Evolutionary conservation across 129 eudicot genomes (phyloP).

Genomic region (Logfia minima): DNA sequence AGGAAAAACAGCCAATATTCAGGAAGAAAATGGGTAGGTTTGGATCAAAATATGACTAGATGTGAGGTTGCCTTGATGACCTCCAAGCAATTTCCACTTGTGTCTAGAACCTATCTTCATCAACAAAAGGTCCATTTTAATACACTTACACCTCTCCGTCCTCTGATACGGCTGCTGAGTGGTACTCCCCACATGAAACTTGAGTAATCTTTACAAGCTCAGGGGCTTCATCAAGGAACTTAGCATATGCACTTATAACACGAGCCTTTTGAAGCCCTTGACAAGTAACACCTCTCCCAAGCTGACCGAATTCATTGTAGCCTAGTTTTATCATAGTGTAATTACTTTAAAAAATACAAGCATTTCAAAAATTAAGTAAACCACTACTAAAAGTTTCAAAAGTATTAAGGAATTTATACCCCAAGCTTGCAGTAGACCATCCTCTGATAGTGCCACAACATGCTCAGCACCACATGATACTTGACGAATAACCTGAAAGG

Average conservation of each 20-base stretch:
- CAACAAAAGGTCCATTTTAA: constrained; percentile 45
- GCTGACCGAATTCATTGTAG: constrained; percentile 98
- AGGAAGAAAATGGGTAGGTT: neutral
- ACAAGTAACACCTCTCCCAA: constrained; percentile 93
- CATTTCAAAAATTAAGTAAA: neutral
- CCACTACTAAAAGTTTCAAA: neutral
- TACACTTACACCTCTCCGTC: constrained; percentile 97
- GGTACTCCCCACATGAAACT: constrained; percentile 99
- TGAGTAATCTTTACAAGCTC: constrained; percentile 89
- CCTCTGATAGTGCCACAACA: constrained; percentile 84
- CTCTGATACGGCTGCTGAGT: constrained; percentile 90
- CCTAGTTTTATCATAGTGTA: constrained; percentile 65
- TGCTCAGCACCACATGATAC: constrained; percentile 98
- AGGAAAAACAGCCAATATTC: neutral
- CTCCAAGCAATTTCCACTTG: constrained; percentile 35
- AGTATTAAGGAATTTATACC: constrained; percentile 48
- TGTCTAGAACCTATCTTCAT: constrained; percentile 49
- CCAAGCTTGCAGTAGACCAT: constrained; percentile 95
- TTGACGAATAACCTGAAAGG: constrained; percentile 68
- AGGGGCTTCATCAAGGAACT: constrained; percentile 92
- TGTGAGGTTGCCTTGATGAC: constrained; percentile 32
- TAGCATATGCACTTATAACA: constrained; percentile 71
- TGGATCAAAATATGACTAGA: constrained; percentile 26
- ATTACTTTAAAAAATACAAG: constrained; percentile 23
- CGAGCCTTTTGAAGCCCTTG: constrained; percentile 98